These are phyloP conservation scores for Arthrobotrys iridis DNA, from an alignment of 2,329 filamentous ascomycete species.

Conservation along the genomic window DNA sequence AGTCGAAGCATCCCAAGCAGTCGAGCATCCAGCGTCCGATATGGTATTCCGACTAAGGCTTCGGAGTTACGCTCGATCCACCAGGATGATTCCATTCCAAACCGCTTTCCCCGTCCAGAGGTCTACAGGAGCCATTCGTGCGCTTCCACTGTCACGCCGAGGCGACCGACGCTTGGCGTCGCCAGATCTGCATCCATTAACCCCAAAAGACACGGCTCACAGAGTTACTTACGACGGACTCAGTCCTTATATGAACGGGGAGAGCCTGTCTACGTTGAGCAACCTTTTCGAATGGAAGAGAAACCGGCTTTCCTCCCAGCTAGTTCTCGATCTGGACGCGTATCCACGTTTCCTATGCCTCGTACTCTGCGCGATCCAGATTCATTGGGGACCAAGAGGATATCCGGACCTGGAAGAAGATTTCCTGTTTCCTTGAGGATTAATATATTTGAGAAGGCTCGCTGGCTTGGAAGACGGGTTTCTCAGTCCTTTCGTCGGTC, in stretches of 20 bases:
- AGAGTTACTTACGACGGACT: constrained; percentile 36
- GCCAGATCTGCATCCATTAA: constrained; percentile 29
- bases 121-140: constrained; percentile 13
- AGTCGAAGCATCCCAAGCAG: constrained; percentile 39
- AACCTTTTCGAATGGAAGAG: constrained; percentile 33
- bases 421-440: constrained; percentile 12
- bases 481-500: constrained; percentile 28
- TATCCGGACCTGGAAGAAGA: not conserved
- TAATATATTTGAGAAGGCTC: constrained; percentile 35
- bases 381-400: constrained; percentile 14
- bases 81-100: constrained; percentile 20
- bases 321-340: constrained; percentile 31
- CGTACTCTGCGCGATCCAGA: constrained; percentile 45
- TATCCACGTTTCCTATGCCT: constrained; percentile 10
- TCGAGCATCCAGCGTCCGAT: constrained; percentile 35
- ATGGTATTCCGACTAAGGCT: constrained; percentile 6
- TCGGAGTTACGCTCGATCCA: constrained; percentile 35
- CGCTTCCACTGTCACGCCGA: not conserved
- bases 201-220: constrained; percentile 14
- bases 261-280: constrained; percentile 9
- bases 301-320: constrained; percentile 44
- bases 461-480: constrained; percentile 27
- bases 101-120: not conserved
- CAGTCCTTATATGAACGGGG: constrained; percentile 22
- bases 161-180: constrained; percentile 25